Evolutionary conservation across 2,329 filamentous ascomycete species (phyloP).

Genomic region (Talaromyces sp.): DNA sequence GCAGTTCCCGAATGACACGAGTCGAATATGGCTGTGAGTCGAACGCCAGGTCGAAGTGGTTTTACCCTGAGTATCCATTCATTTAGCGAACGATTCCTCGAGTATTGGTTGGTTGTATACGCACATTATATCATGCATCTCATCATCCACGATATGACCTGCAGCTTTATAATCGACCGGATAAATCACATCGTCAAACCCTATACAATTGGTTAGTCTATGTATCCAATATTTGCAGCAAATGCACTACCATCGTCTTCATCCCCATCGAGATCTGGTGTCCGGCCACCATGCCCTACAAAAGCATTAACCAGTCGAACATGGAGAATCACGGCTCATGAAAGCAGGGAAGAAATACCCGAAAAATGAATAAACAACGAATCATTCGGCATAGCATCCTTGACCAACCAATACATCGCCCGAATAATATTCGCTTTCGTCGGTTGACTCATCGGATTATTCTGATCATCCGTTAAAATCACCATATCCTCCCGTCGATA

Average conservation of each 20-base stretch:
- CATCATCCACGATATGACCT: constrained; percentile 71
- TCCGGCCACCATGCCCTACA: constrained; percentile 67
- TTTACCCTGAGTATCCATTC: constrained; percentile 49
- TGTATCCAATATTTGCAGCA: neutral
- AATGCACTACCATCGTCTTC: constrained; percentile 57
- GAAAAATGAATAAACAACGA: constrained; percentile 97
- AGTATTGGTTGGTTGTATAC: neutral
- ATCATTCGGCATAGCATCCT: constrained; percentile 85
- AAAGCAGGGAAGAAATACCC: constrained; percentile 49
- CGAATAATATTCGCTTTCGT: constrained; percentile 91
- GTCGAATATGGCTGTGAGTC: constrained; percentile 64
- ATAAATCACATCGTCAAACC: constrained; percentile 73
- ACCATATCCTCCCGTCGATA: constrained; percentile 98
- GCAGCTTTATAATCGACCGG: constrained; percentile 65
- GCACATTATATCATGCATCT: constrained; percentile 66
- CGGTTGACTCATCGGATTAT: constrained; percentile 94
- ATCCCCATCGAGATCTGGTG: constrained; percentile 66
- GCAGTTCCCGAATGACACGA: constrained; percentile 64
- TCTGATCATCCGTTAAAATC: constrained; percentile 89
- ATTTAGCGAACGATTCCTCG: neutral
- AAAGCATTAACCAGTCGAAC: neutral
- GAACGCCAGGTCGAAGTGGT: constrained; percentile 78
- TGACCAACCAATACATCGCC: constrained; percentile 98
- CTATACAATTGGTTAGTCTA: constrained; percentile 16
- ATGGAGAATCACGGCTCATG: too few species aligned